phyloP scores from a whole-genome alignment of 768 basidiomycete species.

The Tricholoma bakamatsutake region DNA sequence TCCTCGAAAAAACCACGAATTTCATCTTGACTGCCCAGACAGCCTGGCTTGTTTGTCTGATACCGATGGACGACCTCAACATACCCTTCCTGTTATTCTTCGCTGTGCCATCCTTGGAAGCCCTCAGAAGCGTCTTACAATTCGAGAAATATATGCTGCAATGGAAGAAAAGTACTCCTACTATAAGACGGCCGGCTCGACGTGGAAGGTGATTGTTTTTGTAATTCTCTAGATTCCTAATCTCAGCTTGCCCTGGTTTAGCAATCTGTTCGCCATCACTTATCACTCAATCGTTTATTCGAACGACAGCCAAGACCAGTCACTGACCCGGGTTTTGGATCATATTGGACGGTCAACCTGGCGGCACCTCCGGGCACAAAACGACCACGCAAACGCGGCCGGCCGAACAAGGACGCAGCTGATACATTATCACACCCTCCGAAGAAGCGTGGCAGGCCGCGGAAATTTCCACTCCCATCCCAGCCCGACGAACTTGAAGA shows the following conservation, averaged over 20 bases:
- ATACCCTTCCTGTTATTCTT: conserved; percentile 80
- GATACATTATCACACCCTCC: conserved; percentile 17
- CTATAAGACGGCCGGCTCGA: conserved; percentile 73
- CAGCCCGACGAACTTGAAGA: conserved; percentile 11
- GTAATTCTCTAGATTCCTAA: conserved; percentile 1
- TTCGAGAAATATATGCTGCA: conserved; percentile 79
- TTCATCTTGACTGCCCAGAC: conserved; percentile 77
- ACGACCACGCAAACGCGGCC: conserved; percentile 75
- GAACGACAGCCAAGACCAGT: conserved; percentile 78
- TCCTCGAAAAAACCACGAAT: conserved; percentile 32
- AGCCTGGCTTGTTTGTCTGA: conserved; percentile 73
- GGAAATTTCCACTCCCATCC: conserved; percentile 19
- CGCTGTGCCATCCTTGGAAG: conserved; percentile 82
- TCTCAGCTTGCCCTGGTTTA: conserved; percentile 23
- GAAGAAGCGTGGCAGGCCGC: conserved; percentile 38
- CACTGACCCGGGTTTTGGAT: conserved; percentile 82
- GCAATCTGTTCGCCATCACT: conserved; percentile 87
- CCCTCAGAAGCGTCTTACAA: conserved; percentile 67
- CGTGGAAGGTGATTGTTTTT: conserved; percentile 65
- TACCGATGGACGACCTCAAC: conserved; percentile 73
- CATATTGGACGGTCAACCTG: conserved; percentile 88
- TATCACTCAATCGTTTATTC: conserved; percentile 77
- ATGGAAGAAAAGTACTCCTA: conserved; percentile 85
- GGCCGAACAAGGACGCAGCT: conserved; percentile 42
- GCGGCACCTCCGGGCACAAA: conserved; percentile 82